Percentiles rank a stretch among this genome's conserved stretches.
Evolutionary conservation across 2,329 filamentous ascomycete species (phyloP).

Genomic region (Talaromyces amestolkiae): DNA sequence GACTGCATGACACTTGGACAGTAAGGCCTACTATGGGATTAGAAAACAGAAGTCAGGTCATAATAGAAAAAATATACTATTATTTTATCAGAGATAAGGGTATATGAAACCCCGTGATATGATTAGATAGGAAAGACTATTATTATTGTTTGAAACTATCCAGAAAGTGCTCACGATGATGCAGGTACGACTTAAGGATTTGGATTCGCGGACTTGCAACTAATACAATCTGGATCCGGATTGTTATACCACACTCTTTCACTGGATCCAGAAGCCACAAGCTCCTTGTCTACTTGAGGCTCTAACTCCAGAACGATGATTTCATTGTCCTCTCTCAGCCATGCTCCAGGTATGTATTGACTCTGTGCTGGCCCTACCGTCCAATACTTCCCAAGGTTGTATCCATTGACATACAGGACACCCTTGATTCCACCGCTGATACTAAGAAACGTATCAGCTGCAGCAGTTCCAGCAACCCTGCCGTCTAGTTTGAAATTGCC

Average conservation of each 20-base stretch:
- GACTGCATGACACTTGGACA: no score
- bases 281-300: slow-evolving; percentile 28
- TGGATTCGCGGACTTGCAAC: no score
- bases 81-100: no score
- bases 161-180: no score
- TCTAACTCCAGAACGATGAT: slow-evolving; percentile 48
- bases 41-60: no score
- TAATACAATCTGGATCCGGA: background rate
- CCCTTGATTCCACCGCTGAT: slow-evolving; percentile 37
- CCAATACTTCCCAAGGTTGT: slow-evolving; percentile 51
- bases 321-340: no score
- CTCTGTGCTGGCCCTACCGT: slow-evolving; percentile 49
- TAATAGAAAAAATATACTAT: no score
- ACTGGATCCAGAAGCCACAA: background rate
- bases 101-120: no score
- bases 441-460: background rate
- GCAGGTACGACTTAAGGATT: no score
- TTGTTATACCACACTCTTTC: background rate
- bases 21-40: no score
- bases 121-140: no score
- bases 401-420: slow-evolving; percentile 48
- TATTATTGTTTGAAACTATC: no score
- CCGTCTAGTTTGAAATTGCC: slow-evolving; percentile 29
- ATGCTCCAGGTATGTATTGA: slow-evolving; percentile 46
- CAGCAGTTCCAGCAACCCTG: slow-evolving; percentile 24